Base-by-base conservation (phyloP, 306 rosid genomes). In the Dalbergia oliveri region DNA sequence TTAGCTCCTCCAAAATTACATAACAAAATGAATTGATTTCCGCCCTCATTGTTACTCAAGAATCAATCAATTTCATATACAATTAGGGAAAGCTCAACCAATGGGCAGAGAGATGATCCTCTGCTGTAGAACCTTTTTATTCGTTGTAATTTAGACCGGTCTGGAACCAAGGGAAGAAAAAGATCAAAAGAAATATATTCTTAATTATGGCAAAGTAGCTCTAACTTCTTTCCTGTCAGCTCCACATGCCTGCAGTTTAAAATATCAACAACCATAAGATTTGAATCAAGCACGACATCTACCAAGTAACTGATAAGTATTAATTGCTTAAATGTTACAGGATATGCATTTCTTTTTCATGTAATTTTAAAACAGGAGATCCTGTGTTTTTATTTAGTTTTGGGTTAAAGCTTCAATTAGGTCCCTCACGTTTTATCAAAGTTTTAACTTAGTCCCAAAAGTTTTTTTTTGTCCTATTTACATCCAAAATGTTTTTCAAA, bases 191-290 rank as follows among this genome's bases (percentile, higher is more conserved):
- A 53, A 72, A 11, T 11, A 58, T 41, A 53, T 71, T 72, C 21
- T 35, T 41, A 51, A 57, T 82, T 76, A 91, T 18, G 94, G 92
- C 71, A 93, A 89, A 62, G 57, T 86, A 57, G 60, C 84, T 84
- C 85, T 91, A 18, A 91, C 68, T 87, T 84, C 97, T 89, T 93
- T 91, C 86, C 97, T 86, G 68, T 93, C 98, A 4, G 87, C 33
- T 11, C 98, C 98, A 41, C 37, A 88, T 35, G 91, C 85, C 98
- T 93, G 91, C 54, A 81, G 83, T 75, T 64, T 43, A 77, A 66
- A 72, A 61, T 23, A 78, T 60, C 50, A 1, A 14, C 31, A 16
- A 78, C n/a, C 64, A 26, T 14, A 50, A 47, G 65, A 57, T 33
- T 65, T 35, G 43, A 72, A 58, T 78, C 11, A 57, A 77, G 33